Evolutionary conservation across 2,329 filamentous ascomycete genomes (phyloP).

Genomic region (Hypoxylon sp.): DNA sequence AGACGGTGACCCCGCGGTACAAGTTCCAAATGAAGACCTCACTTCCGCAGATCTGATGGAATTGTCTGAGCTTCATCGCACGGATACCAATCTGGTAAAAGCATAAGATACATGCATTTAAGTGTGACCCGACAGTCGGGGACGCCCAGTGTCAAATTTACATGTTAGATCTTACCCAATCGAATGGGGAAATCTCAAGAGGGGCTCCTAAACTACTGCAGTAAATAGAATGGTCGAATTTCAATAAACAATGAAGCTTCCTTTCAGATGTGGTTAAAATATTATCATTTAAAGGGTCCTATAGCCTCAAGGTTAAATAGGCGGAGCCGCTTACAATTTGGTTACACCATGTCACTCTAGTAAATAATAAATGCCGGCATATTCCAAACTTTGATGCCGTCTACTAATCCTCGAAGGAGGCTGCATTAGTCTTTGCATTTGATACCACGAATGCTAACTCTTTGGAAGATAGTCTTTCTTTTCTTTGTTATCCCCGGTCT

Average conservation of each 20-base stretch:
- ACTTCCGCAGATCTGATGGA: conserved; percentile 5
- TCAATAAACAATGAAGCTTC: too few species aligned
- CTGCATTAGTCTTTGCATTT: not conserved
- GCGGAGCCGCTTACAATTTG: conserved; percentile 20
- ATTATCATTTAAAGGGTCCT: conserved; percentile 3
- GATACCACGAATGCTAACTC: not conserved
- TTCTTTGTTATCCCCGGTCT: too few species aligned
- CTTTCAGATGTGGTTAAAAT: too few species aligned
- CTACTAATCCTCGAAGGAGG: not conserved
- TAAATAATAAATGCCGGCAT: conserved; percentile 16
- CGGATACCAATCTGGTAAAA: too few species aligned
- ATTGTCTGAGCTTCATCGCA: too few species aligned
- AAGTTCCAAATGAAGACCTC: conserved; percentile 27
- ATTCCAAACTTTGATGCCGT: not conserved
- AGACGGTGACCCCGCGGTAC: not conserved
- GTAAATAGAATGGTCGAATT: too few species aligned
- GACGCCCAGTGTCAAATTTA: too few species aligned
- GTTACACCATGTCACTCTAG: conserved; percentile 15
- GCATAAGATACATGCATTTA: too few species aligned
- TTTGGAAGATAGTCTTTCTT: not conserved
- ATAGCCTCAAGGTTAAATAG: conserved; percentile 23
- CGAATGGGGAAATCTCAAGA: too few species aligned
- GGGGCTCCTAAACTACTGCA: too few species aligned
- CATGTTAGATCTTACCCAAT: too few species aligned
- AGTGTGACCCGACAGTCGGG: conserved; percentile 27